phyloP scores from a whole-genome alignment of 116 monocot genomes.

The Iris pallida region DNA sequence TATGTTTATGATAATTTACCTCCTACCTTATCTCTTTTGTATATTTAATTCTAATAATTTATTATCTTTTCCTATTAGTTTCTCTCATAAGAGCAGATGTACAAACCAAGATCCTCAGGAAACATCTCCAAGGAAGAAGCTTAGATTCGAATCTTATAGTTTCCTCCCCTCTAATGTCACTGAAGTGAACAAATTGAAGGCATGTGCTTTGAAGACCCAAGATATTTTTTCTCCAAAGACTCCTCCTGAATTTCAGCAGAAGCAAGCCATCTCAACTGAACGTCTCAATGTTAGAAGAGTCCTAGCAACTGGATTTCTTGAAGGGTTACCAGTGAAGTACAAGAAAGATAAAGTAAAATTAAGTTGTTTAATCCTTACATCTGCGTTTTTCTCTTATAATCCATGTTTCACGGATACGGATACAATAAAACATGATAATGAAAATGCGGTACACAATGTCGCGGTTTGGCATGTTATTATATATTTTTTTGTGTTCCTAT shows the following conservation, averaged over 20 bases:
- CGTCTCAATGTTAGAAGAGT: constrained; percentile 7
- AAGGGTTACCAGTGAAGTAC: constrained; percentile 25
- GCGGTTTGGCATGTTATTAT: background rate
- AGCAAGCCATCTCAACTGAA: background rate
- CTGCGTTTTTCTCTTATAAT: background rate
- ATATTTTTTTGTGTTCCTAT: background rate
- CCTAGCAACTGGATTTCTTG: constrained; percentile 16
- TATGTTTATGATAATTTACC: too few relatives aligned
- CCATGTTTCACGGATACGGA: background rate
- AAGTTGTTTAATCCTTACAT: too few relatives aligned
- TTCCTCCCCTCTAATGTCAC: background rate
- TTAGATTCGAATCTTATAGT: background rate
- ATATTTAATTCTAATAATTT: too few relatives aligned
- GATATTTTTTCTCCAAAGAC: background rate
- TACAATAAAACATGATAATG: too few relatives aligned
- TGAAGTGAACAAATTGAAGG: background rate
- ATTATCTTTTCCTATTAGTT: too few relatives aligned
- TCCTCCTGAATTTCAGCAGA: constrained; percentile 5
- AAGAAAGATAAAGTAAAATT: constrained; percentile 18
- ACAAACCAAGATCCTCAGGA: background rate
- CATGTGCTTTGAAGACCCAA: background rate
- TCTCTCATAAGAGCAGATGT: background rate
- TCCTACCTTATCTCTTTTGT: too few relatives aligned
- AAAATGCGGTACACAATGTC: too few relatives aligned
- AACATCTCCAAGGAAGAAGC: constrained; percentile 4